Evolutionary conservation across 768 basidiomycete species (phyloP).

Genomic region (Amanita molliuscula): DNA sequence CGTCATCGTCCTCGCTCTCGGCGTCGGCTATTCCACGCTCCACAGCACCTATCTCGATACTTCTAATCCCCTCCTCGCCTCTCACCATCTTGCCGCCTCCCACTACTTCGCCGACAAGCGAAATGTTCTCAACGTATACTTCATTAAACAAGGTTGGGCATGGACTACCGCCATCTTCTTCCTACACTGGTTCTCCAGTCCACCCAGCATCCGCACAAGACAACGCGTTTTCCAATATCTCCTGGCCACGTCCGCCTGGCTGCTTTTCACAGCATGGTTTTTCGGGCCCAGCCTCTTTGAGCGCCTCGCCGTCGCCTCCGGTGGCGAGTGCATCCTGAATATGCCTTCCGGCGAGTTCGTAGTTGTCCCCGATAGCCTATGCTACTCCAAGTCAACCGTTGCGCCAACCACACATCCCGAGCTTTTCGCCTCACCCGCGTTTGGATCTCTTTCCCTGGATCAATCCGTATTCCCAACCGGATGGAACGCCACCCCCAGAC

Average conservation of each 20-base stretch:
- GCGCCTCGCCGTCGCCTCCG: conserved; percentile 52
- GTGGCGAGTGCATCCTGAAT: conserved; percentile 66
- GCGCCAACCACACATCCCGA: conserved; percentile 52
- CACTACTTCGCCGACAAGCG: conserved; percentile 75
- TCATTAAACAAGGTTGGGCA: conserved; percentile 87
- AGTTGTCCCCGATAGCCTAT: conserved; percentile 46
- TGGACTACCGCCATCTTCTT: conserved; percentile 75
- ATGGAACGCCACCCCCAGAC: conserved; percentile 45
- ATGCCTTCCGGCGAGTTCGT: conserved; percentile 48
- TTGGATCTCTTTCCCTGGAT: conserved; percentile 13
- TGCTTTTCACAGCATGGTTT: conserved; percentile 76
- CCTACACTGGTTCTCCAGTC: conserved; percentile 46
- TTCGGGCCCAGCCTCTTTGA: conserved; percentile 75
- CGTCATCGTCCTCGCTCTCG: conserved; percentile 39
- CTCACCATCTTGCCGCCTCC: conserved; percentile 52
- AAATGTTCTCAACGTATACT: conserved; percentile 74
- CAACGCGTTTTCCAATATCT: conserved; percentile 42
- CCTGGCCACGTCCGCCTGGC: conserved; percentile 57
- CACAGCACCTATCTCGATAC: conserved; percentile 75
- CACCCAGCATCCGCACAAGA: conserved; percentile 28
- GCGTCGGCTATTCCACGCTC: conserved; percentile 56
- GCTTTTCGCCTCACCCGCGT: conserved; percentile 38
- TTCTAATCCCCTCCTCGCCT: conserved; percentile 63
- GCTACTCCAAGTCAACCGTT: conserved; percentile 38
- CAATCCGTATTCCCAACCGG: conserved; percentile 22